These are phyloP conservation scores for Aspergillus versicolor DNA, from an alignment of 2,329 filamentous ascomycete genomes.

Conservation along the genomic window DNA sequence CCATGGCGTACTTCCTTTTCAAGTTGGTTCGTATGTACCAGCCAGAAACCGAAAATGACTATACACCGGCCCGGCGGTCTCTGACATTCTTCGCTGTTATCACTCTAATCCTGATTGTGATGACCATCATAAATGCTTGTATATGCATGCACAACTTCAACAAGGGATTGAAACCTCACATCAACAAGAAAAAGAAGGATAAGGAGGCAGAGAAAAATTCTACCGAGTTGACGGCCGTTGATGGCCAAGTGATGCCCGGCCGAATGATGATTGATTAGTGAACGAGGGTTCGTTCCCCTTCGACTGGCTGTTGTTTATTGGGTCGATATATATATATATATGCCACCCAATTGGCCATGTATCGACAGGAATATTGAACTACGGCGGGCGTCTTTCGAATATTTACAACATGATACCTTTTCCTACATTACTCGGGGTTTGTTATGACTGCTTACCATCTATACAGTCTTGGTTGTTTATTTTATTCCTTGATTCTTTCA, in stretches of 20 bases:
- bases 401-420: constrained; percentile 32
- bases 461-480: constrained; percentile 6
- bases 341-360: constrained; percentile 11
- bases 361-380: constrained; percentile 13
- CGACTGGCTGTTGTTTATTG: background rate
- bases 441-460: constrained; percentile 15
- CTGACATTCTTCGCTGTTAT: constrained; percentile 93
- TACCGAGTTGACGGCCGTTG: constrained; percentile 43
- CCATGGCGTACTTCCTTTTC: constrained; percentile 93
- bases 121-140: constrained; percentile 83
- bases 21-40: constrained; percentile 97
- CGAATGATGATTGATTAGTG: constrained; percentile 48
- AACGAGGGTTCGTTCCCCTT: constrained; percentile 5
- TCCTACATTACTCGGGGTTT: constrained; percentile 23
- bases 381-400: constrained; percentile 21
- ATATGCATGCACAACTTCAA: constrained; percentile 90
- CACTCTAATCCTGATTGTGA: constrained; percentile 81
- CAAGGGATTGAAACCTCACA: constrained; percentile 82
- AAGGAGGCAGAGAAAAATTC: constrained; percentile 50
- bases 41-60: constrained; percentile 57
- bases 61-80: constrained; percentile 76
- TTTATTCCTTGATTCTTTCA: background rate
- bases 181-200: constrained; percentile 59
- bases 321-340: constrained; percentile 9
- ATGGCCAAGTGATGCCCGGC: constrained; percentile 32